Evolutionary conservation across 495 filamentous ascomycete genomes (phyloP).

Genomic region (Penicillium taxi): DNA sequence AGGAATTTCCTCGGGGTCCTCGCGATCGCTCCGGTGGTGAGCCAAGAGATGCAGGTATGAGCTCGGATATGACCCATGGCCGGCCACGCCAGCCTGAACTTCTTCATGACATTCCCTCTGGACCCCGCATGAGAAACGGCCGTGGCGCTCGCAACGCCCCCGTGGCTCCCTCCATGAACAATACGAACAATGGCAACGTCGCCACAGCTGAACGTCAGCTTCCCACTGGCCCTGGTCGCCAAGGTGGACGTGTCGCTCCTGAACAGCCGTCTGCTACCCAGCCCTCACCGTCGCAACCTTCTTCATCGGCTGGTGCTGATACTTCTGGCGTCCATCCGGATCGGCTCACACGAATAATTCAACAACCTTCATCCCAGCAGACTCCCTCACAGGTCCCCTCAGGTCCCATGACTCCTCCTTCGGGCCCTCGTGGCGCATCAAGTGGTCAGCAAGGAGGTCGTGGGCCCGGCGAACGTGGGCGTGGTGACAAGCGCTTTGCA

Average conservation of each 20-base stretch:
- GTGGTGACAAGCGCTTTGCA: constrained; percentile 38
- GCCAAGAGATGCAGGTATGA: constrained; percentile 18
- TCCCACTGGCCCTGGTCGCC: constrained; percentile 32
- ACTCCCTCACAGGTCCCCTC: constrained; percentile 17
- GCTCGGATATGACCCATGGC: constrained; percentile 47
- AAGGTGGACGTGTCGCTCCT: constrained; percentile 23
- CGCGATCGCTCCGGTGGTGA: constrained; percentile 29
- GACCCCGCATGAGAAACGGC: constrained; percentile 49
- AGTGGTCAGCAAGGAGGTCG: constrained; percentile 25
- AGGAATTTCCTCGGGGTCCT: constrained; percentile 36
- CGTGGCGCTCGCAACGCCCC: constrained; percentile 19
- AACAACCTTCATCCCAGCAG: constrained; percentile 1
- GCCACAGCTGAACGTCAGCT: constrained; percentile 26
- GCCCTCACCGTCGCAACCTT: constrained; percentile 20
- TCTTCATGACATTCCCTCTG: constrained; percentile 56
- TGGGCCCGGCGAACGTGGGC: constrained; percentile 29
- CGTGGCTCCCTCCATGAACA: constrained; percentile 19
- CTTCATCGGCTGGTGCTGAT: constrained; percentile 21
- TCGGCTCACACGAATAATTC: constrained; percentile 29
- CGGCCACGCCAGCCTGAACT: constrained; percentile 45
- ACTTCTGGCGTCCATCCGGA: constrained; percentile 44
- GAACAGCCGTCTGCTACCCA: constrained; percentile 20
- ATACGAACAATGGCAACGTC: constrained; percentile 13
- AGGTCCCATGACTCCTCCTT: constrained; percentile 25
- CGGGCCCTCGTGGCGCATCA: constrained; percentile 30